Evolutionary conservation across 129 eudicot species (phyloP), one percentile per base, ranked within the genome.

Genomic region (Chrysanthemum makinoi): DNA sequence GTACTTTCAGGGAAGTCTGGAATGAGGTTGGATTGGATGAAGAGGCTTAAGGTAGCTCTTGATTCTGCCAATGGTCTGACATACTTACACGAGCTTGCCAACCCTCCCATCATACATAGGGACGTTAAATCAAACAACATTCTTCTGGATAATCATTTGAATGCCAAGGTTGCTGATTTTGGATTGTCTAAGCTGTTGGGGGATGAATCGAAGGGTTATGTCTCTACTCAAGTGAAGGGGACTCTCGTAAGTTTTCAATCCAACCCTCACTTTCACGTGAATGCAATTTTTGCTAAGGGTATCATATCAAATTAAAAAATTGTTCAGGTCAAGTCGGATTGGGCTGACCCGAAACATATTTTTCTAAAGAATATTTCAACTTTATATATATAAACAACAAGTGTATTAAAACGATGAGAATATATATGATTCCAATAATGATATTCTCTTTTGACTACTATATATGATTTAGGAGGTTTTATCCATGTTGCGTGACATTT

Each of bases 81-180:
- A 52, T 92, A 92, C 66, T 62, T 92, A 85, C 98, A 92, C 53
- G 98, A 92, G 81, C 91, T 85, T 57, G 96, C 98, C 18, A 77
- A 89, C 68, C 98, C 98, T 57, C 90, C 96, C 16, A 92, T 92
- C 68, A 87, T 92, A 79, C 98, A 92, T 65, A 72, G 95, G 58
- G 98, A 92, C 73, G 60, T 92, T n/a, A 92, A 92, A 71, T 87
- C 98, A 22, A 80, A 68, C 56, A 92, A 92, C 74, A 92, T 92
- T 67, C 70, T 92, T 59, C 70, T 92, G 13, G 96, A 89, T 77
- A 83, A 66, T 13, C 73, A 77, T 16, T 80, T 92, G 30, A 83
- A 62, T 69, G 98, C 96, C 13, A 92, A 89, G 79, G 95, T 93
- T 76, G 92, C 98, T 58, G 96, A 89, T 70, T 93, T 93, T 77